phyloP scores from a whole-genome alignment of 2,329 filamentous ascomycete species.

The Rasamsonia emersonii region DNA sequence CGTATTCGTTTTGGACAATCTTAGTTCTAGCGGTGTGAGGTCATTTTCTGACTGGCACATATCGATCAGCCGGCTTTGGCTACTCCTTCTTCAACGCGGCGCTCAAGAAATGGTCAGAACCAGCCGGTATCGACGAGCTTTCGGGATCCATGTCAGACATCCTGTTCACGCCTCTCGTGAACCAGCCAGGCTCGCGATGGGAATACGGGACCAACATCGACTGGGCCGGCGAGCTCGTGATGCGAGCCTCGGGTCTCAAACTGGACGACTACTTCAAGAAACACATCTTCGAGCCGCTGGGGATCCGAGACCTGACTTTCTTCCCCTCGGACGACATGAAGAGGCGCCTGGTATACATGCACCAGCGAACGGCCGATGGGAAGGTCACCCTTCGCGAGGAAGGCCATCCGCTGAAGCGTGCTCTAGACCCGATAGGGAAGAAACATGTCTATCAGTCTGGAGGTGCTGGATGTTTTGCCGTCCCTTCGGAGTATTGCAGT shows the following conservation, averaged over 20 bases:
- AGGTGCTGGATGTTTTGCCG: slow-evolving; percentile 54
- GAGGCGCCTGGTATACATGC: slow-evolving; percentile 48
- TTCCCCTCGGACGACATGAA: slow-evolving; percentile 49
- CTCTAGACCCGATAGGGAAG: slow-evolving; percentile 40
- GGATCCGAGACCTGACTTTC: slow-evolving; percentile 46
- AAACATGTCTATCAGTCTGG: slow-evolving; percentile 48
- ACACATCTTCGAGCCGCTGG: slow-evolving; percentile 42
- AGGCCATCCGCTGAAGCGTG: slow-evolving; percentile 44
- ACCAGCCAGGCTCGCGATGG: slow-evolving; percentile 57
- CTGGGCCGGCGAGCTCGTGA: slow-evolving; percentile 45
- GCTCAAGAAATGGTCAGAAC: slow-evolving; percentile 31
- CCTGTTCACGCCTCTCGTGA: slow-evolving; percentile 45
- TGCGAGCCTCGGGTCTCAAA: slow-evolving; percentile 35
- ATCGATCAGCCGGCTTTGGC: slow-evolving; percentile 26
- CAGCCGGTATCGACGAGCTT: slow-evolving; percentile 51
- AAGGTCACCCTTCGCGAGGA: slow-evolving; percentile 21
- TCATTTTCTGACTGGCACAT: slow-evolving; percentile 13
- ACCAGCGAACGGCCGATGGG: slow-evolving; percentile 43
- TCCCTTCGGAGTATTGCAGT: slow-evolving; percentile 53
- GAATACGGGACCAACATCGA: slow-evolving; percentile 51
- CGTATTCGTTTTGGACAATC: too few relatives aligned
- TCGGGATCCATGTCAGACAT: slow-evolving; percentile 46
- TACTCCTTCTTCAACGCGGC: slow-evolving; percentile 41
- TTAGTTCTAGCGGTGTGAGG: too few relatives aligned
- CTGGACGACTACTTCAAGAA: slow-evolving; percentile 44